A percentile compares a stretch with the other conserved stretches of the same genome.
These are phyloP conservation scores for Rhynchosporium graminicola DNA, from an alignment of 2,329 filamentous ascomycete genomes.

Conservation along the genomic window DNA sequence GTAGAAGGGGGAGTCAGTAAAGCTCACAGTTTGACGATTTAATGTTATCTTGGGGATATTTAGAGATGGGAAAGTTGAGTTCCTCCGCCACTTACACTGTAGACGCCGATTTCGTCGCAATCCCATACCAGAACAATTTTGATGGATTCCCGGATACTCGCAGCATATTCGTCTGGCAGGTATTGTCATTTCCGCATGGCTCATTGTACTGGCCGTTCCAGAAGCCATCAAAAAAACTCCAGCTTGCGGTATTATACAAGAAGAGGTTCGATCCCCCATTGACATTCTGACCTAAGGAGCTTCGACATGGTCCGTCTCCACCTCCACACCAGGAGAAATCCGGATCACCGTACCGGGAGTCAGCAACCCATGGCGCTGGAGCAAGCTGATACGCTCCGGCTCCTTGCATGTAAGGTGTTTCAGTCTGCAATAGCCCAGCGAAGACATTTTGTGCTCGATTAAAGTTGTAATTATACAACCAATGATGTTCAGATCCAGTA, in stretches of 20 bases:
- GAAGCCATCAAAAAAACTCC: conserved; percentile 42
- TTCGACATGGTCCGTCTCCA: conserved; percentile 31
- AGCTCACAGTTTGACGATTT: too few relatives aligned
- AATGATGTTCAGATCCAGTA: conserved; percentile 52
- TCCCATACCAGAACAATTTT: conserved; percentile 8
- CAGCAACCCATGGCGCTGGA: conserved; percentile 44
- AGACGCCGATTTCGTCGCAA: neutral
- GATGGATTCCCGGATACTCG: neutral
- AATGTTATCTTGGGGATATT: conserved; percentile 40
- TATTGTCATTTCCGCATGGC: neutral
- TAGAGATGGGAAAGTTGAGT: conserved; percentile 47
- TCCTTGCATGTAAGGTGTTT: conserved; percentile 69
- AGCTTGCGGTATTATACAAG: conserved; percentile 41
- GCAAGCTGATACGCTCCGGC: conserved; percentile 39
- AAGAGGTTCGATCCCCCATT: conserved; percentile 35
- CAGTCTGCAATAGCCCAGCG: conserved; percentile 66
- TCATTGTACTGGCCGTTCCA: conserved; percentile 20
- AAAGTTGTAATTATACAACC: conserved; percentile 55
- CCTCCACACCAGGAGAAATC: conserved; percentile 39
- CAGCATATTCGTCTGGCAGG: conserved; percentile 6
- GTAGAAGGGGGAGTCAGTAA: too few relatives aligned
- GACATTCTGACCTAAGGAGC: conserved; percentile 35
- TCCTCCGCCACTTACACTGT: conserved; percentile 40
- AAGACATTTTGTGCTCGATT: conserved; percentile 60
- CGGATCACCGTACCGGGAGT: conserved; percentile 36